Evolutionary conservation across 345 rosid species (phyloP).

Genomic region (Sonneratia alba): DNA sequence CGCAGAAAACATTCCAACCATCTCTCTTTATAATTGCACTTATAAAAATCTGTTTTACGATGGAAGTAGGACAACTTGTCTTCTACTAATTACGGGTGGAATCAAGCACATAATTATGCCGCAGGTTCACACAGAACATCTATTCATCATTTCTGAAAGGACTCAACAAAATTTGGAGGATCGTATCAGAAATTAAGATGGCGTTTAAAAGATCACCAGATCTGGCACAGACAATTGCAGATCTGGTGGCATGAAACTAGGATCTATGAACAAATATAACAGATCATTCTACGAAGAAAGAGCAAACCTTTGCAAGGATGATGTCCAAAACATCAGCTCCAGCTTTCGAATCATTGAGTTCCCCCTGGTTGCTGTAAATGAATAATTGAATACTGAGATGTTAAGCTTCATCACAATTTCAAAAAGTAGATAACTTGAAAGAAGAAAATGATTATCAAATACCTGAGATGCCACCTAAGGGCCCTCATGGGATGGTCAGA

Average conservation of each 20-base stretch:
- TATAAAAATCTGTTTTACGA: background rate
- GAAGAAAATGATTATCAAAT: background rate
- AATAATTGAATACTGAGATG: background rate
- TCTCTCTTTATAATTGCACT: too few relatives aligned
- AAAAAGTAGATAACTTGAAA: background rate
- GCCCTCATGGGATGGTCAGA: constrained; percentile 40
- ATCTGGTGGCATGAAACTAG: background rate
- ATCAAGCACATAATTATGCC: too few relatives aligned
- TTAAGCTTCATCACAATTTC: background rate
- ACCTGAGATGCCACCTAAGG: constrained; percentile 56
- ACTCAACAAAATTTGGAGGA: background rate
- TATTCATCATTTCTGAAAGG: background rate
- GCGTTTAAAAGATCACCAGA: background rate
- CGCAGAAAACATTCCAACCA: background rate
- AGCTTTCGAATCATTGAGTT: constrained; percentile 46
- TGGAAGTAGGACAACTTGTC: too few relatives aligned
- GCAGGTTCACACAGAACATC: too few relatives aligned
- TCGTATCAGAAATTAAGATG: background rate
- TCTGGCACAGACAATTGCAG: background rate
- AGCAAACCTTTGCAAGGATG: constrained; percentile 57
- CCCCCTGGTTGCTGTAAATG: constrained; percentile 57
- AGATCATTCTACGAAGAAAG: background rate
- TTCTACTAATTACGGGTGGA: too few relatives aligned
- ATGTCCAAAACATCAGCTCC: constrained; percentile 63
- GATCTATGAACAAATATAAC: background rate